phyloP scores from a whole-genome alignment of 2,329 filamentous ascomycete species.

The Sclerotiophoma versabilis region DNA sequence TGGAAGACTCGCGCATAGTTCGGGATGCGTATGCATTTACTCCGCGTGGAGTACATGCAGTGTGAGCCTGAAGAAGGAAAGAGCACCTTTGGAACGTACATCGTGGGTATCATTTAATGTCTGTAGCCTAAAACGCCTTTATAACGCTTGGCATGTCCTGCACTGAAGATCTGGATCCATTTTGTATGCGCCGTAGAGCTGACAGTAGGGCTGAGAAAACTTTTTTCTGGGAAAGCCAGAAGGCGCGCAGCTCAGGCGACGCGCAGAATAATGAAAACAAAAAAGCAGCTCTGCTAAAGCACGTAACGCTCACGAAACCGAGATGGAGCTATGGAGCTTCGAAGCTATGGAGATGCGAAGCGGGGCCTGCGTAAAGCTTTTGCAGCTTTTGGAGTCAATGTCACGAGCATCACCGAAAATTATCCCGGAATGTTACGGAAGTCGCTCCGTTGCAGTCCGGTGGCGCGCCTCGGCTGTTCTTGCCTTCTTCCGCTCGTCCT shows the following conservation, averaged over 20 bases:
- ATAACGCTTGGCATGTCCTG: constrained; percentile 24
- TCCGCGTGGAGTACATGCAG: background rate
- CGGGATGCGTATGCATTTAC: background rate
- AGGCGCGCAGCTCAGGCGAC: constrained; percentile 1
- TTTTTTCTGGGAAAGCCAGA: constrained; percentile 2
- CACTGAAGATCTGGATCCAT: constrained; percentile 31
- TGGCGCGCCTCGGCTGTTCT: constrained; percentile 10
- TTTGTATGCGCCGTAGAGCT: constrained; percentile 5
- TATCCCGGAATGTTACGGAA: constrained; percentile 16
- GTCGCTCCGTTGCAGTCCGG: constrained; percentile 7
- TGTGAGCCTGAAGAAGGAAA: background rate
- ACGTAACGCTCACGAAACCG: background rate
- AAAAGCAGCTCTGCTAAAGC: background rate
- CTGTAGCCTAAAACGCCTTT: constrained; percentile 18
- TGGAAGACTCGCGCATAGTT: background rate
- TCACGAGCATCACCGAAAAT: constrained; percentile 17
- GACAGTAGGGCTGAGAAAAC: constrained; percentile 10
- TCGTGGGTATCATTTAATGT: constrained; percentile 6
- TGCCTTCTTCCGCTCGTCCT: constrained; percentile 9
- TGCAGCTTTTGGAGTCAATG: constrained; percentile 9
- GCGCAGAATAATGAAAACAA: background rate
- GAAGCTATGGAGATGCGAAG: constrained; percentile 10
- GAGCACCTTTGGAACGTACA: constrained; percentile 23
- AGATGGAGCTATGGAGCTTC: constrained; percentile 3
- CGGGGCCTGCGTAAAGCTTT: constrained; percentile 10